Conservation (phyloP, 202 grass and related monocot species). For the Panicum hallii region DNA sequence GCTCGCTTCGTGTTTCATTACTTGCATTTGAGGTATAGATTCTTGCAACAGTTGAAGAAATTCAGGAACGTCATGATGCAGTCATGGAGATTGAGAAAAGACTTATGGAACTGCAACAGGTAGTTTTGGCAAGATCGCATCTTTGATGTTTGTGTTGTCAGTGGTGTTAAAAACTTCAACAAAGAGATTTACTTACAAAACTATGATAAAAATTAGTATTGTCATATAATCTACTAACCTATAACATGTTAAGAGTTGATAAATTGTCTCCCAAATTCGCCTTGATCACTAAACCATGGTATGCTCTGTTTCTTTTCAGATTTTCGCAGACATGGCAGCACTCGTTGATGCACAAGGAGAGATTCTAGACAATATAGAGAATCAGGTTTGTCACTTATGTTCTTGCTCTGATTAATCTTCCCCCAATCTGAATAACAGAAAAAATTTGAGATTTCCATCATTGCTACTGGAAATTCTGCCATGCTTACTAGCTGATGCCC, state of each 20-base stretch:
- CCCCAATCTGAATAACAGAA: neutral
- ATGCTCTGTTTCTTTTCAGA: constrained; percentile 51
- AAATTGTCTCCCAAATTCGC: neutral
- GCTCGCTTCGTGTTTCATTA: neutral
- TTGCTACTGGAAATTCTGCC: neutral
- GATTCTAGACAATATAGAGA: constrained; percentile 79
- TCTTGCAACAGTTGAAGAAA: constrained; percentile 73
- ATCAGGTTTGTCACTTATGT: constrained; percentile 52
- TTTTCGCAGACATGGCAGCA: constrained; percentile 79
- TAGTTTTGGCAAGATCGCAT: constrained; percentile 12
- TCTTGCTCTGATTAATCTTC: neutral
- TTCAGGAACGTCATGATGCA: constrained; percentile 90
- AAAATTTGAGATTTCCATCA: neutral
- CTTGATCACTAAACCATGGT: neutral
- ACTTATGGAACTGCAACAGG: constrained; percentile 83
- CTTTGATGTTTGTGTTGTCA: neutral
- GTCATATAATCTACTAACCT: neutral
- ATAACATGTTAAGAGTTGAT: neutral
- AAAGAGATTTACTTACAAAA: neutral
- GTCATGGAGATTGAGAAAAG: constrained; percentile 86
- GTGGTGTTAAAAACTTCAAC: neutral
- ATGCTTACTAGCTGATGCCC: neutral
- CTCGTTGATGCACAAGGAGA: constrained; percentile 88
- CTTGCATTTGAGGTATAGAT: constrained; percentile 50
- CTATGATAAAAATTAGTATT: neutral